Evolutionary conservation across 2,329 filamentous ascomycete species (phyloP).

Genomic region (Colletotrichum noveboracense): DNA sequence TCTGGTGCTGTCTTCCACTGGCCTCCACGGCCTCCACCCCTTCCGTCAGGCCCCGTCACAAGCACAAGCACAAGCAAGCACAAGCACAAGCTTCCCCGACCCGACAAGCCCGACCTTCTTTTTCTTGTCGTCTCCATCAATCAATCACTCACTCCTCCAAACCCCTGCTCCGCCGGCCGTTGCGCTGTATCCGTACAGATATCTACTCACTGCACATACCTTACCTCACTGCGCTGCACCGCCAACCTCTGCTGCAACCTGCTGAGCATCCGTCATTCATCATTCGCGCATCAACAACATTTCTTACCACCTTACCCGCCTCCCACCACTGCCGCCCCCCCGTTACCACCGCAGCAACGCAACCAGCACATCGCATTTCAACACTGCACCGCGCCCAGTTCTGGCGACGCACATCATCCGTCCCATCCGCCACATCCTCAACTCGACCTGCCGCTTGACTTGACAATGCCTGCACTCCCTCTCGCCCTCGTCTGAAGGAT

Average conservation of each 20-base stretch:
- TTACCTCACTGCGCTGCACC: background rate
- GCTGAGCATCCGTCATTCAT: background rate
- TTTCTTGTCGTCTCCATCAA: background rate
- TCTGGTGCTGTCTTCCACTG: no score
- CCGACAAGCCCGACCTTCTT: conserved; percentile 3
- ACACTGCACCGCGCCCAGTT: background rate
- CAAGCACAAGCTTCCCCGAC: conserved; percentile 15
- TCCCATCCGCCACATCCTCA: background rate
- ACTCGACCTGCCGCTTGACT: background rate
- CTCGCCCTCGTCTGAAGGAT: conserved; percentile 10
- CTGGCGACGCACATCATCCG: background rate
- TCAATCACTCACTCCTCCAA: background rate
- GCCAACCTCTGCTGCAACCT: background rate
- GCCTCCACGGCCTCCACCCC: background rate
- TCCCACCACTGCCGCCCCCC: background rate
- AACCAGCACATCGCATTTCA: background rate
- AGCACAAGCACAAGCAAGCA: background rate
- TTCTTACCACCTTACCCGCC: background rate
- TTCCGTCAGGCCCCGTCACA: background rate
- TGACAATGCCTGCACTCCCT: conserved; percentile 4
- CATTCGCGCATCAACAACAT: background rate
- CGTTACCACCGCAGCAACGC: background rate
- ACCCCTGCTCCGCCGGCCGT: background rate
- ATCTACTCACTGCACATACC: background rate
- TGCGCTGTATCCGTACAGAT: background rate